A percentile compares a stretch with the other conserved stretches of the same genome.
Conservation (phyloP, 768 basidiomycete species). For the Tulasnella sp. region DNA sequence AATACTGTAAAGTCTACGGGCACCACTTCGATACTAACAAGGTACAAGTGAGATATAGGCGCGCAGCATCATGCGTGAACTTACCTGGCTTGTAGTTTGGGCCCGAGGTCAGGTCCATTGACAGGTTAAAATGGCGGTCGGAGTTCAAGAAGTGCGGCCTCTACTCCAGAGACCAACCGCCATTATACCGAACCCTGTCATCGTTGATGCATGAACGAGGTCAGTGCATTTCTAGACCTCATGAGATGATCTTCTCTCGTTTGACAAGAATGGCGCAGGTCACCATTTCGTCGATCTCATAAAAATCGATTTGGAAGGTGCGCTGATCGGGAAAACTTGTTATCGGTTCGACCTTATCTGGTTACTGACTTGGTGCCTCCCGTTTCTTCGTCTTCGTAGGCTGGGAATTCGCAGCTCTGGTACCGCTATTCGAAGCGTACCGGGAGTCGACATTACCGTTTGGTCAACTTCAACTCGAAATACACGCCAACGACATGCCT, state of each 20-base stretch:
- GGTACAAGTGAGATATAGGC: too few relatives aligned
- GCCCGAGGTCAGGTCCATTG: not conserved
- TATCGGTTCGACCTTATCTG: constrained; percentile 25
- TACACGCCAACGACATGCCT: constrained; percentile 29
- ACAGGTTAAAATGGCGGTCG: constrained; percentile 19
- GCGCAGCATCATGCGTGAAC: not conserved
- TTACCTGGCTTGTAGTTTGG: not conserved
- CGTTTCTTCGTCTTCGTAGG: constrained; percentile 1
- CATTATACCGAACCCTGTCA: constrained; percentile 32
- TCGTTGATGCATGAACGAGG: constrained; percentile 12
- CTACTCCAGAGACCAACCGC: constrained; percentile 36
- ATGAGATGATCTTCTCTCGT: not conserved
- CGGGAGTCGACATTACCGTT: constrained; percentile 19
- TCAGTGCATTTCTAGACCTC: constrained; percentile 13
- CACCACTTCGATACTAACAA: constrained; percentile 31
- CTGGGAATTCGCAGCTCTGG: constrained; percentile 8
- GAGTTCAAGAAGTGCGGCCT: constrained; percentile 35
- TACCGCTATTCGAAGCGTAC: not conserved
- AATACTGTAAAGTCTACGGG: constrained; percentile 15
- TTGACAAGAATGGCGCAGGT: constrained; percentile 25
- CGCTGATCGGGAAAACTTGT: constrained; percentile 24
- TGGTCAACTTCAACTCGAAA: constrained; percentile 15
- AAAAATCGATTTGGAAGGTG: constrained; percentile 14
- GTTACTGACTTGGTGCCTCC: not conserved
- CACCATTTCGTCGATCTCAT: constrained; percentile 12